Base-by-base conservation (phyloP, 257 asterid genomes). In the Salvia hispanica region DNA sequence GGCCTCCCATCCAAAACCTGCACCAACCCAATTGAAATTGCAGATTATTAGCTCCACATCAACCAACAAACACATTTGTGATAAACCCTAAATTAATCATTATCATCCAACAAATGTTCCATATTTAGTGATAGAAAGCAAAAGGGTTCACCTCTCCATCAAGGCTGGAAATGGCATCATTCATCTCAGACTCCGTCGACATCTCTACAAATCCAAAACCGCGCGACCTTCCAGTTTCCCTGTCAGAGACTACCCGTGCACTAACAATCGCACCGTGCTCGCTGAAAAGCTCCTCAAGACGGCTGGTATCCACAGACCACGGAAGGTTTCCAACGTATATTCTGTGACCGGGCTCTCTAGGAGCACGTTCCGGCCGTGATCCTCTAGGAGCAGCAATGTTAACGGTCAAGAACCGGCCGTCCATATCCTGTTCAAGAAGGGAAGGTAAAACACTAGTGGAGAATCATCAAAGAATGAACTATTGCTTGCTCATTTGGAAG, bases 171-270 rank as follows among this genome's bases (percentile, higher is more conserved):
- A 91, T 91, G 79, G 97, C 96, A 52, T 83, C 90, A 13, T 88
- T 91, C 89, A 85, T 81, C 78, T 94, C 99, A 21, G 89, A 58
- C 74, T 84, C 90, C 28, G 76, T 81, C 9, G 95, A 78, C 99
- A 94, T 91, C 6, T 68, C 82, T 52, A 94, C 93, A 69, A 94
- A 94, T 44, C 99, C 99, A 78, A 94, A 94, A 46, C 99, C 99
- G 47, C 97, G 88, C 1, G 99, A 94, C 18, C 96, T 72, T 31
- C 97, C 96, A 13, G 86, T 74, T 10, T 94, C 97, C 73, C 89
- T 83, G 65, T 91, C 97, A 18, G 69, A 76, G 62, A 91, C 81
- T 42, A 94, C 96, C 15, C 90, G 77, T 34, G 96, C 95, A 72
- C 69, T 83, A 14, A 78, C 75, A 31, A 94, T 97, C 81, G 82